Evolutionary conservation across 371 early-diverging fungal genomes (phyloP).

Genomic region (Apophysomyces ossiformis): DNA sequence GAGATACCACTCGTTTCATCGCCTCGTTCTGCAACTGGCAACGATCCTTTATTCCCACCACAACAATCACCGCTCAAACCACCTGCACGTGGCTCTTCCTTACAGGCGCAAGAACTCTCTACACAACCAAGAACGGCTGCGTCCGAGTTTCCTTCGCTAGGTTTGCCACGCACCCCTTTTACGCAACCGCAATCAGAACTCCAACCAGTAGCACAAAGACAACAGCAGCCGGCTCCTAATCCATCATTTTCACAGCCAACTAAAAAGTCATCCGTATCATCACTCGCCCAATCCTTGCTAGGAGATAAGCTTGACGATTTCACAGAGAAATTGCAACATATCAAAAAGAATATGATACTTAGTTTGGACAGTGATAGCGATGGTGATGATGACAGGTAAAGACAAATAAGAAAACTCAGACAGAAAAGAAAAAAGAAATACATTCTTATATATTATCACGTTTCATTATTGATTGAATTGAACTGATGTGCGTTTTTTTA

Average conservation of each 20-base stretch:
- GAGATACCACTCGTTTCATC: neutral
- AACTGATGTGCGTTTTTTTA: neutral
- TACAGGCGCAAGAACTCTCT: neutral
- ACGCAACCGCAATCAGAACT: neutral
- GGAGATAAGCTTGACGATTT: constrained; percentile 49
- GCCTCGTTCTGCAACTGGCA: neutral
- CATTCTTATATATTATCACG: too few relatives aligned
- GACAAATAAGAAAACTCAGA: constrained; percentile 12
- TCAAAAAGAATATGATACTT: constrained; percentile 52
- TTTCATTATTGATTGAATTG: neutral
- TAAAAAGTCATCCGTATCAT: constrained; percentile 28
- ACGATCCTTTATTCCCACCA: neutral
- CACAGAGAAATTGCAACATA: constrained; percentile 48
- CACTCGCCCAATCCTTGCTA: constrained; percentile 40
- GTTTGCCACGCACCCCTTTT: neutral
- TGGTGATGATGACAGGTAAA: constrained; percentile 14
- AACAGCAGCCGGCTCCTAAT: neutral
- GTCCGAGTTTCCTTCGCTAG: neutral
- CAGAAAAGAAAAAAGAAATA: too few relatives aligned
- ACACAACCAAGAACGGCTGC: neutral
- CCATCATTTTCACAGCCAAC: neutral
- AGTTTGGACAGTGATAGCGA: constrained; percentile 43
- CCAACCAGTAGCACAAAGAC: neutral
- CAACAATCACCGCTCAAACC: neutral
- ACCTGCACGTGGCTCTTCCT: neutral